Conservation (phyloP, 257 asterid genomes). For the Ballota nigra region DNA sequence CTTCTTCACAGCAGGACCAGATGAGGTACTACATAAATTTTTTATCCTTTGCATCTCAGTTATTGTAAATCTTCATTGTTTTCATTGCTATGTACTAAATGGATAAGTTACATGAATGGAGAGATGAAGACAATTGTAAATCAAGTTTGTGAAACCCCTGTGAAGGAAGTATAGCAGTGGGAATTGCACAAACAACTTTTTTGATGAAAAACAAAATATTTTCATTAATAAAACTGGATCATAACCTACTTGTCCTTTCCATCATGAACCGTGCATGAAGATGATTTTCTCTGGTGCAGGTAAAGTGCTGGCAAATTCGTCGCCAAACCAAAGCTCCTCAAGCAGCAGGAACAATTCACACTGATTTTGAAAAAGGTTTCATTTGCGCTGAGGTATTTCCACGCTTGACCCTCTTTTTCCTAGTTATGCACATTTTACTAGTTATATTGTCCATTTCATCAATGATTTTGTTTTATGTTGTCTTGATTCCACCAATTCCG, state of each 20-base stretch:
- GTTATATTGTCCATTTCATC: neutral
- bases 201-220: neutral
- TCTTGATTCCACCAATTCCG: neutral
- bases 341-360: slow-evolving; percentile 97
- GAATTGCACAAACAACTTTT: neutral
- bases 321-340: slow-evolving; percentile 92
- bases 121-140: neutral
- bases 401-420: neutral
- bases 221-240: neutral
- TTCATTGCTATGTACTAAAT: neutral
- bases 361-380: slow-evolving; percentile 95
- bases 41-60: neutral
- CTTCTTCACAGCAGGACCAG: slow-evolving; percentile 99
- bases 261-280: too few relatives aligned
- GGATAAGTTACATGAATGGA: neutral
- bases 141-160: neutral
- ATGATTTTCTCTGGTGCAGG: slow-evolving; percentile 63
- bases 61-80: neutral
- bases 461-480: neutral
- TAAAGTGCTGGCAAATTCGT: slow-evolving; percentile 98
- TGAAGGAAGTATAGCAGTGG: neutral
- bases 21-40: slow-evolving; percentile 64
- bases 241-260: slow-evolving; percentile 15
- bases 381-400: slow-evolving; percentile 89
- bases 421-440: neutral